Evolutionary conservation across 192 early-diverging fungal species (phyloP), one percentile per base, ranked within the genome.

Genomic region (Podila epigama): DNA sequence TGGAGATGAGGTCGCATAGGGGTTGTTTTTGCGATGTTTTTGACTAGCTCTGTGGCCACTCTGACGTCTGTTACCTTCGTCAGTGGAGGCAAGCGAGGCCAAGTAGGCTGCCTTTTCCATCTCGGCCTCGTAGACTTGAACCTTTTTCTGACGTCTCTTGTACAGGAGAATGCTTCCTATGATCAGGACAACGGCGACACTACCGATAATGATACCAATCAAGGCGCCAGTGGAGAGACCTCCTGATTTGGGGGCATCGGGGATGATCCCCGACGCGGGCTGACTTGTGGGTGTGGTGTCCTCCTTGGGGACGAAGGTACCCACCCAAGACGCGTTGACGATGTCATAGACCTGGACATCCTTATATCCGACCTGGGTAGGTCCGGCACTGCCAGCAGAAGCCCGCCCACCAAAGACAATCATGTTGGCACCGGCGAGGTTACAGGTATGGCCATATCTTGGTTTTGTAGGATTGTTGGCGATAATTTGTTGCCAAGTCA

Each of bases 361-460:
- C 18, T 55, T 12, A n/a, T 68, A 77, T 48, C 66, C 73, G 15
- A 39, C 42, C 3, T 61, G 37, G 2, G 20, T 44, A 5, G 37
- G 22, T 42, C 20, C 44, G 34, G 50, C 31, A 25, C 33, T 40
- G 11, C n/a, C n/a, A n/a, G 48, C 11, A 22, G 18, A 52, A 3
- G 58, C 51, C 13, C 40, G 31, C 2, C 70, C 70, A 22, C 63
- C 70, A 61, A 25, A 66, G 25, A 75, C 63, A 37, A 75, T 51
- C 58, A 77, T 77, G 39, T 68, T 77, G 61, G 73, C 73, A 7
- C 73, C 73, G 25, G 53, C 61, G 53, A 77, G 37, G 61, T 77
- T 68, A 50, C 73, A 77, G 35, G 41, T 68, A 18, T 77, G 73
- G n/a, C 36, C 59, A 12, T 50, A 68, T 0, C 66, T 60, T 0